phyloP scores from a whole-genome alignment of 805 yeast species.

The Suhomyces sp. region DNA sequence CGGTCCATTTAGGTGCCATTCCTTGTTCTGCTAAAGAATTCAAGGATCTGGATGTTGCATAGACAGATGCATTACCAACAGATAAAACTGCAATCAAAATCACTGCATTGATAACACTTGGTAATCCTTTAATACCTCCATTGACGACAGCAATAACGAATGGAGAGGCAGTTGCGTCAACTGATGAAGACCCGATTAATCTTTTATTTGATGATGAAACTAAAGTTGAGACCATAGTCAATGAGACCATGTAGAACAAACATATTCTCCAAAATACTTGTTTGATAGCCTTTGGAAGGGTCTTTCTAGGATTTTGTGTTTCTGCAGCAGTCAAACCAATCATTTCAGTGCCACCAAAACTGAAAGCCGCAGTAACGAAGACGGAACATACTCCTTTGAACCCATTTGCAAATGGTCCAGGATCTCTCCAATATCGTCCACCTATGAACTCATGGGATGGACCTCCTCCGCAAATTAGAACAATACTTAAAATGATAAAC shows the following conservation, averaged over 20 bases:
- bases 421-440: slow-evolving; percentile 49
- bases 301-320: slow-evolving; percentile 33
- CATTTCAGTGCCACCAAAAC: slow-evolving; percentile 41
- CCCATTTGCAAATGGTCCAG: slow-evolving; percentile 55
- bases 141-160: slow-evolving; percentile 68
- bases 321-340: slow-evolving; percentile 43
- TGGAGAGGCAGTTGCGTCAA: slow-evolving; percentile 69
- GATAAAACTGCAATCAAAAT: slow-evolving; percentile 67
- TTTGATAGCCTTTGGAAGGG: slow-evolving; percentile 39
- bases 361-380: slow-evolving; percentile 41
- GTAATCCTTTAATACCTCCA: slow-evolving; percentile 64
- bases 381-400: slow-evolving; percentile 40
- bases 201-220: slow-evolving; percentile 20
- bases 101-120: slow-evolving; percentile 64
- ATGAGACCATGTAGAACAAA: slow-evolving; percentile 33
- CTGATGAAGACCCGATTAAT: slow-evolving; percentile 45
- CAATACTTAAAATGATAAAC: slow-evolving; percentile 47
- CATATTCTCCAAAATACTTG: slow-evolving; percentile 43
- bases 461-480: slow-evolving; percentile 53
- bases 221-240: slow-evolving; percentile 22
- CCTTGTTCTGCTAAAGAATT: slow-evolving; percentile 64
- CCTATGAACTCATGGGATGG: slow-evolving; percentile 51
- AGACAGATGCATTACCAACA: slow-evolving; percentile 70
- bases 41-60: slow-evolving; percentile 64
- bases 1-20: slow-evolving; percentile 55